phyloP scores from a whole-genome alignment of 768 basidiomycete species.

The Cyclocybe cylindracea region DNA sequence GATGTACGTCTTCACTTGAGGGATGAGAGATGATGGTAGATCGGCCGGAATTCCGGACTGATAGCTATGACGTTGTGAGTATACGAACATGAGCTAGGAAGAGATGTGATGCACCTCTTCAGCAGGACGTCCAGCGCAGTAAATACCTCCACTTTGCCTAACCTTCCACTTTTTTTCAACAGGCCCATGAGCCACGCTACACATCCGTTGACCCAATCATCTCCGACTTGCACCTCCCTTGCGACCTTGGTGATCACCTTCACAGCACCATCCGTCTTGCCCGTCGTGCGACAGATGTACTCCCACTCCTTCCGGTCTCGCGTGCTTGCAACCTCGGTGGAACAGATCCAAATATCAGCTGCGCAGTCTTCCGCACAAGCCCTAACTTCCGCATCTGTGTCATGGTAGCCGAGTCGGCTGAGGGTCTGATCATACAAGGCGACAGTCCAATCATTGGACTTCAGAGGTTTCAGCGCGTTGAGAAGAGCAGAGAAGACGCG shows the following conservation, averaged over 20 bases:
- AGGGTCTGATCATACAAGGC: slow-evolving; percentile 76
- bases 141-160: slow-evolving; percentile 81
- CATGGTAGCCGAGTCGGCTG: slow-evolving; percentile 67
- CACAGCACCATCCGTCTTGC: slow-evolving; percentile 75
- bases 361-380: slow-evolving; percentile 79
- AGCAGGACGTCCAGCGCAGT: slow-evolving; percentile 72
- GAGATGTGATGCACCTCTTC: slow-evolving; percentile 46
- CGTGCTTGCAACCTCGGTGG: slow-evolving; percentile 65
- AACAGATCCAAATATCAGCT: slow-evolving; percentile 86
- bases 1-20: slow-evolving; percentile 76
- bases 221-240: slow-evolving; percentile 64
- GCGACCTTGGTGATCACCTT: slow-evolving; percentile 86
- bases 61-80: slow-evolving; percentile 28
- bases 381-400: slow-evolving; percentile 92
- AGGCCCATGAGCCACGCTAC: slow-evolving; percentile 77
- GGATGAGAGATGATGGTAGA: slow-evolving; percentile 63
- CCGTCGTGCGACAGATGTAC: slow-evolving; percentile 67
- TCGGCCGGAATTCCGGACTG: slow-evolving; percentile 48
- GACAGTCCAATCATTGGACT: slow-evolving; percentile 66
- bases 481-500: slow-evolving; percentile 83
- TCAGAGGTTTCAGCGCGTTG: slow-evolving; percentile 70
- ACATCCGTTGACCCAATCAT: slow-evolving; percentile 81
- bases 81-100: background rate
- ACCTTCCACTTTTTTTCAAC: slow-evolving; percentile 75
- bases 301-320: slow-evolving; percentile 82